Percentiles rank a stretch among this genome's conserved stretches.
These are phyloP conservation scores for Phytophthora hibernalis DNA, from an alignment of 352 stramenopile genomes.

Conservation along the genomic window DNA sequence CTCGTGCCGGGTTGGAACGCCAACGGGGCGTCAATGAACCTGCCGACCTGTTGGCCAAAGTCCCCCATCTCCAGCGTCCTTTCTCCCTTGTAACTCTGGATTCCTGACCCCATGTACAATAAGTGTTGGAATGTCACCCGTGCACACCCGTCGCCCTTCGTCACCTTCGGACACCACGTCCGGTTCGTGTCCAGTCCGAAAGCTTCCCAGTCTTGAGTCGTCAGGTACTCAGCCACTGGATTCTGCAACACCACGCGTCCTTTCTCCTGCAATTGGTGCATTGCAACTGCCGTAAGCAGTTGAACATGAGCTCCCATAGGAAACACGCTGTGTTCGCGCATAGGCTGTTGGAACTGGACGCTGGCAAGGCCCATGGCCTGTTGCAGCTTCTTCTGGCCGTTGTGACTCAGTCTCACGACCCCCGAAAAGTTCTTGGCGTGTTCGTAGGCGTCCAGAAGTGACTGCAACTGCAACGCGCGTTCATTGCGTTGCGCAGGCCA, in stretches of 20 bases:
- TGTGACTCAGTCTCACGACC: conserved; percentile 57
- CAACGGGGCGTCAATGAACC: conserved; percentile 62
- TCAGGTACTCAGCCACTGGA: conserved; percentile 47
- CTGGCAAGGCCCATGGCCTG: conserved; percentile 54
- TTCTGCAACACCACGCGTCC: conserved; percentile 42
- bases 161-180: conserved; percentile 55
- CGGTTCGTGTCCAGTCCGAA: conserved; percentile 57
- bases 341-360: conserved; percentile 54
- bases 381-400: conserved; percentile 57
- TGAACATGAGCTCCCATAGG: conserved; percentile 68
- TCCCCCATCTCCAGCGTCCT: conserved; percentile 32
- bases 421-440: conserved; percentile 55
- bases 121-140: conserved; percentile 69
- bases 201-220: conserved; percentile 45
- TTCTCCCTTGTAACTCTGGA: conserved; percentile 30
- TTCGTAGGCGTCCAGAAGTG: conserved; percentile 43
- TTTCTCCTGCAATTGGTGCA: conserved; percentile 69
- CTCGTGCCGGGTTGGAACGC: conserved; percentile 58
- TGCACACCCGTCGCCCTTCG: conserved; percentile 37
- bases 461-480: conserved; percentile 37
- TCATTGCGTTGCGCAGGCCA: conserved; percentile 42
- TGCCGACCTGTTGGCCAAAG: conserved; percentile 44
- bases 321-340: conserved; percentile 60
- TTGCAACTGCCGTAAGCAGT: conserved; percentile 58
- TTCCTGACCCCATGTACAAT: conserved; percentile 67